Percentiles rank a stretch among this genome's conserved stretches.
These are phyloP conservation scores for Collybia sp. DNA, from an alignment of 768 basidiomycete genomes.

Conservation along the genomic window DNA sequence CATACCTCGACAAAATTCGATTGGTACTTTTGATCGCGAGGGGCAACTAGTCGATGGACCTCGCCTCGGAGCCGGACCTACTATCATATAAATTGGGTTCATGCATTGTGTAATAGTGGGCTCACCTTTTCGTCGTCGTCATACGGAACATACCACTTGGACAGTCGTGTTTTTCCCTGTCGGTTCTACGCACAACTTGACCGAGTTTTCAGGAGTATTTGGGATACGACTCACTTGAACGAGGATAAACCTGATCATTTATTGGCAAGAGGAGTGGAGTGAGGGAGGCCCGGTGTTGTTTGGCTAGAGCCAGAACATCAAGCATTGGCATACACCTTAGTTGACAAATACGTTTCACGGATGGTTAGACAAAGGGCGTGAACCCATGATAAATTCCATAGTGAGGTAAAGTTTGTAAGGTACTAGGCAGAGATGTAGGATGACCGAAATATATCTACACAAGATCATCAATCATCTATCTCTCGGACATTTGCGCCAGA, in stretches of 20 bases:
- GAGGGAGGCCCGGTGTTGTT: too few relatives aligned
- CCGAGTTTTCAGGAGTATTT: neutral
- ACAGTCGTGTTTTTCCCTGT: slow-evolving; percentile 95
- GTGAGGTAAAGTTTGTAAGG: too few relatives aligned
- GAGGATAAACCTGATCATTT: slow-evolving; percentile 96
- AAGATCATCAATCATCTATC: slow-evolving; percentile 15
- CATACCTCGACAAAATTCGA: slow-evolving; percentile 97
- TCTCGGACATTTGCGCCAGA: slow-evolving; percentile 62
- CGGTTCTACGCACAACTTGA: slow-evolving; percentile 62
- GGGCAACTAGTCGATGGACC: slow-evolving; percentile 93
- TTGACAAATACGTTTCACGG: too few relatives aligned
- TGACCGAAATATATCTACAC: too few relatives aligned
- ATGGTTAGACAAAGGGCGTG: too few relatives aligned
- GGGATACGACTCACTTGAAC: slow-evolving; percentile 64
- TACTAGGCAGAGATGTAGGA: too few relatives aligned
- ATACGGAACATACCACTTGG: slow-evolving; percentile 99
- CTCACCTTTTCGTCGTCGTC: slow-evolving; percentile 97
- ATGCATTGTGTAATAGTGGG: neutral
- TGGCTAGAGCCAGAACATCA: too few relatives aligned
- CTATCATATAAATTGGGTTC: too few relatives aligned
- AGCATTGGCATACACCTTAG: too few relatives aligned
- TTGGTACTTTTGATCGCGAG: slow-evolving; percentile 97
- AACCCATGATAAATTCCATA: too few relatives aligned
- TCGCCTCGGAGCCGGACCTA: slow-evolving; percentile 93
- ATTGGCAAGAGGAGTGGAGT: too few relatives aligned